These are phyloP conservation scores for Penicillium flavigenum DNA, from an alignment of 495 filamentous ascomycete genomes.

Conservation along the genomic window DNA sequence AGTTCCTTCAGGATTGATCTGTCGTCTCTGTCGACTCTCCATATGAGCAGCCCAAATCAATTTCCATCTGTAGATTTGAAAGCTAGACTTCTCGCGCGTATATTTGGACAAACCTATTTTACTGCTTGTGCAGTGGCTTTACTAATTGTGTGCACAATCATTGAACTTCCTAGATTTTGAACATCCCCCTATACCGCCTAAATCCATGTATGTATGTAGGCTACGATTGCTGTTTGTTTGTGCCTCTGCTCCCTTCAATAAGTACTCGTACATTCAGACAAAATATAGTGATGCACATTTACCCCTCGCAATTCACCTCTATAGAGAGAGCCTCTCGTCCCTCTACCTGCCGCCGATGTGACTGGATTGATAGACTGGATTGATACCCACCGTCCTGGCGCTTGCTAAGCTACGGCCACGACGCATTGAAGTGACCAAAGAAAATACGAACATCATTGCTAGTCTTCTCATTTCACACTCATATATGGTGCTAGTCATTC, in stretches of 20 bases:
- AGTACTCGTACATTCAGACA: neutral
- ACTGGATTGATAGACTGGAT: neutral
- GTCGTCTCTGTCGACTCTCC: neutral
- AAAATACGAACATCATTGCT: neutral
- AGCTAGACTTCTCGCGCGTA: neutral
- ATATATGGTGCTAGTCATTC: neutral
- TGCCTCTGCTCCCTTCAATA: neutral
- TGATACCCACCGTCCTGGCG: neutral
- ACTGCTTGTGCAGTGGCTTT: neutral
- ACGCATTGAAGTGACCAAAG: neutral
- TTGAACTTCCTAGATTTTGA: neutral
- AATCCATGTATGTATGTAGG: neutral
- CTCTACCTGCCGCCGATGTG: neutral
- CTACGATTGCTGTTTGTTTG: neutral
- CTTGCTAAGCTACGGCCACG: too few relatives aligned
- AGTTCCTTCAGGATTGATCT: too few relatives aligned
- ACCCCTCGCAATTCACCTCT: neutral
- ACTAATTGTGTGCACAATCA: neutral
- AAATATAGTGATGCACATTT: neutral
- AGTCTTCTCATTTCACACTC: too few relatives aligned
- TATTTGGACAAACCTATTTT: too few relatives aligned
- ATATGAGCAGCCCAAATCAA: neutral
- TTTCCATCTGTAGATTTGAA: neutral
- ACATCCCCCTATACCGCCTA: neutral
- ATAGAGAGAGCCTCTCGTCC: neutral